Evolutionary conservation across 306 rosid genomes (phyloP), one percentile per base, ranked within the genome.

Genomic region (Urtica urens): DNA sequence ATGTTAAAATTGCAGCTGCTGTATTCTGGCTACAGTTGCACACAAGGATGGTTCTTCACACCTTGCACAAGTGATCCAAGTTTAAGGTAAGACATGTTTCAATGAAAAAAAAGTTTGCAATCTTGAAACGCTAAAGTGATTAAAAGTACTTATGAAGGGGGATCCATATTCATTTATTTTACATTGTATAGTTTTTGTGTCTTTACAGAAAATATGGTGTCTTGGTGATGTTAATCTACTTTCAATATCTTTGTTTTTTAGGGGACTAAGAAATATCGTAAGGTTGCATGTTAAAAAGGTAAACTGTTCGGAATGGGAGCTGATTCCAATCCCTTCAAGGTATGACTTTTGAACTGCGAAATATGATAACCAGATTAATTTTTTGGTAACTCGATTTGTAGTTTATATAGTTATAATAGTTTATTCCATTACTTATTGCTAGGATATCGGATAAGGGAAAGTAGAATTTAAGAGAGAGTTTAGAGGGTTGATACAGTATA

Each of bases 11-110:
- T 69, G 46, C 74, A 87, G 96, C 59, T 83, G 63, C 67, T 87
- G 49, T 83, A 87, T 71, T 80, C 96, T 38, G 80, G 94, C 65
- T 87, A 76, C 70, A 72, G 93, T 63, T 92, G 99, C 63, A 72
- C 86, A 40, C 99, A 92, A 59, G 99, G 99, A 13, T 92, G 96
- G 96, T 82, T 92, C 78, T 73, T 92, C 80, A 92, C 96, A 29
- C 83, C 99, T 62, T 92, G 99, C 65, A 10, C 80, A 17, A 82
- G 86, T 57, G 65, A 73, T 72, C 99, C 99, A 38, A 57, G 81
- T 71, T 82, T 92, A 79, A 85, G 99, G 99, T 80, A 53, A 38
- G 73, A 61, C 63, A 49, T 55, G 44, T 59, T 35, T 30, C 46
- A 37, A 42, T 45, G 28, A 33, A 55, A 29, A 39, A 69, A 60